Conservation (phyloP, 176 grass and related monocot genomes). For the Paspalum vaginatum region DNA sequence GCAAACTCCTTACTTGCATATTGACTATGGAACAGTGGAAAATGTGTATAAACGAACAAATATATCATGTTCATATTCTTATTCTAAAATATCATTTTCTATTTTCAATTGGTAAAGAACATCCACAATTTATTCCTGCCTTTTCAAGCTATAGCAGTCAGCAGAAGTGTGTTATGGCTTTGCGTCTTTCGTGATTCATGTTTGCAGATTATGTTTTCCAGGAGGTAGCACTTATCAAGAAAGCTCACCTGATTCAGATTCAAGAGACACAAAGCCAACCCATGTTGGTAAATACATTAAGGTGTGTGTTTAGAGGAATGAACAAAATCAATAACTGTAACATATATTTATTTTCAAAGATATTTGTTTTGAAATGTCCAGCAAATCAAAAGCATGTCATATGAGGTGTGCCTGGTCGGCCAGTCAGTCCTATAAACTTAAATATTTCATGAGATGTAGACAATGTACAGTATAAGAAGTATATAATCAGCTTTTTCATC, state of each 20-base stretch:
- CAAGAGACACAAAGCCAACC: background rate
- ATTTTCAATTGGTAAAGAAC: no score
- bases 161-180: no score
- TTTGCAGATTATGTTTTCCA: background rate
- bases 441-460: background rate
- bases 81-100: background rate
- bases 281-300: constrained; percentile 4
- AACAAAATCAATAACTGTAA: constrained; percentile 21
- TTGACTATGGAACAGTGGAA: background rate
- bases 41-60: background rate
- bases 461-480: background rate
- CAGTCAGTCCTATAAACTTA: background rate
- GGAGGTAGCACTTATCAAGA: background rate
- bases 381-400: background rate
- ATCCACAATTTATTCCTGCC: no score
- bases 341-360: background rate
- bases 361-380: background rate
- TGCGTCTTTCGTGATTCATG: no score
- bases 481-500: constrained; percentile 15
- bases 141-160: no score
- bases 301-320: background rate
- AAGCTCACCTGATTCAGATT: background rate
- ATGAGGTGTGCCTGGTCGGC: background rate
- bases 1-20: background rate
- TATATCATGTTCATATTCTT: background rate